A percentile compares a stretch with the other conserved stretches of the same genome.
Conservation (phyloP, 345 rosid genomes). For the Moricandia moricandioides region DNA sequence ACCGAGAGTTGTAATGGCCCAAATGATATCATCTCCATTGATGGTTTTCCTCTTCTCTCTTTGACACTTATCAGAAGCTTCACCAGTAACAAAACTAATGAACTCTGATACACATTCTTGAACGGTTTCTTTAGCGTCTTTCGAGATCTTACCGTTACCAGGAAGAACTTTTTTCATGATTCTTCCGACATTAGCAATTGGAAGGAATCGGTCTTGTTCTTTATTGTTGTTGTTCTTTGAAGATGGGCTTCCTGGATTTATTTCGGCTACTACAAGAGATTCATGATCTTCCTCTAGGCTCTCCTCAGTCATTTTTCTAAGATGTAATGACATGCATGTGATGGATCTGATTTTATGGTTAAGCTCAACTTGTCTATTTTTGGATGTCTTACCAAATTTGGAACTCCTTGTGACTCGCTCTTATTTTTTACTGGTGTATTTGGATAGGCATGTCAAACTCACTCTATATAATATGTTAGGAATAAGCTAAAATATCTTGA, state of each 20-base stretch:
- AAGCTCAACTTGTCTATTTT: slow-evolving; percentile 24
- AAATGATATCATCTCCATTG: slow-evolving; percentile 66
- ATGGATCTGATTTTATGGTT: slow-evolving; percentile 27
- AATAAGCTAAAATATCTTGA: no score
- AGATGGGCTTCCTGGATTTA: slow-evolving; percentile 29
- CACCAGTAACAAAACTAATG: slow-evolving; percentile 69
- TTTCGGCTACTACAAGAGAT: slow-evolving; percentile 28
- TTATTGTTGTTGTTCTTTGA: no score
- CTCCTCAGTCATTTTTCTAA: slow-evolving; percentile 56
- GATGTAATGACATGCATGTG: background rate
- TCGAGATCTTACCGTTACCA: slow-evolving; percentile 60
- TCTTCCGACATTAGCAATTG: slow-evolving; percentile 41
- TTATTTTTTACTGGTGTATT: background rate
- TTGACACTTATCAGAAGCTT: slow-evolving; percentile 71
- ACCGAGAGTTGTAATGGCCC: slow-evolving; percentile 71
- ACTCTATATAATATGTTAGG: no score
- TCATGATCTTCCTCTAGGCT: slow-evolving; percentile 42
- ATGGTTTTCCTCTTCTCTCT: slow-evolving; percentile 68
- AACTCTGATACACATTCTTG: slow-evolving; percentile 78
- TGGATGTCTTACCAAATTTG: slow-evolving; percentile 15
- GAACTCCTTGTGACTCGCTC: slow-evolving; percentile 32
- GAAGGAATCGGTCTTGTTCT: no score
- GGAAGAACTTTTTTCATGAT: slow-evolving; percentile 74
- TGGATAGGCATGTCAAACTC: no score
- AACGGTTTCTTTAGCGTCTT: slow-evolving; percentile 67